These are phyloP conservation scores for Entophlyctis luteolus DNA, from an alignment of 192 early-diverging fungal species.

Conservation along the genomic window DNA sequence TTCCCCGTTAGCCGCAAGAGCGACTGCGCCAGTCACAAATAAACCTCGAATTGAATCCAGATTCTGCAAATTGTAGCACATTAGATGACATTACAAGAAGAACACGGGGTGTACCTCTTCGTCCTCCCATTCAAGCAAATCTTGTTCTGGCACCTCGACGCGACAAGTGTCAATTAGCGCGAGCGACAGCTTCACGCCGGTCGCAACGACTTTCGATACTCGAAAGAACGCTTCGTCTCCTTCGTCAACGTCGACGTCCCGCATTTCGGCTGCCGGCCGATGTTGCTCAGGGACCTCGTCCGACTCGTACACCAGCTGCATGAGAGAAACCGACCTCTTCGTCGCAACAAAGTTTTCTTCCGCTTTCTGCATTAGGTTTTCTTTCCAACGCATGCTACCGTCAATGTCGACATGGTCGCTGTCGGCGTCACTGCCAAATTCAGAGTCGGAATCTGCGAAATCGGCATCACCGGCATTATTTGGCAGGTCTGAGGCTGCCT, in stretches of 20 bases:
- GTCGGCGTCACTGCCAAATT: conserved; percentile 55
- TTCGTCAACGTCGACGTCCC: conserved; percentile 37
- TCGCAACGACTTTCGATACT: conserved; percentile 20
- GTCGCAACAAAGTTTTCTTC: conserved; percentile 46
- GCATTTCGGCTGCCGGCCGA: conserved; percentile 36
- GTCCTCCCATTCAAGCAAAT: conserved; percentile 67
- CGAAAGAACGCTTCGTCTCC: conserved; percentile 60
- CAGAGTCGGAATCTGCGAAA: conserved; percentile 67
- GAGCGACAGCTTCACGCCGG: conserved; percentile 25
- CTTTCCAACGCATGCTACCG: conserved; percentile 66
- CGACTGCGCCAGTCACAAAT: conserved; percentile 70
- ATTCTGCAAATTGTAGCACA: no score
- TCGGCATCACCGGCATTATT: conserved; percentile 45
- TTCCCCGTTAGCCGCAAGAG: conserved; percentile 33
- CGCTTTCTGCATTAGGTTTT: conserved; percentile 61
- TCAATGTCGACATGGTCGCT: conserved; percentile 36
- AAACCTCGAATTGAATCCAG: conserved; percentile 68
- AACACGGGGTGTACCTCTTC: conserved; percentile 45
- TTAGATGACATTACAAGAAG: conserved; percentile 11
- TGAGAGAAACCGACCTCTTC: conserved; percentile 69
- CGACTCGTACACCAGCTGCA: conserved; percentile 83
- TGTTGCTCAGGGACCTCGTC: conserved; percentile 36
- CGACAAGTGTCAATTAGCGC: conserved; percentile 69
- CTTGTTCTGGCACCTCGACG: conserved; percentile 48
- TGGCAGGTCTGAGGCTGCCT: conserved; percentile 29